Evolutionary conservation across 306 rosid genomes (phyloP).

Genomic region (Fragaria nilgerrensis): DNA sequence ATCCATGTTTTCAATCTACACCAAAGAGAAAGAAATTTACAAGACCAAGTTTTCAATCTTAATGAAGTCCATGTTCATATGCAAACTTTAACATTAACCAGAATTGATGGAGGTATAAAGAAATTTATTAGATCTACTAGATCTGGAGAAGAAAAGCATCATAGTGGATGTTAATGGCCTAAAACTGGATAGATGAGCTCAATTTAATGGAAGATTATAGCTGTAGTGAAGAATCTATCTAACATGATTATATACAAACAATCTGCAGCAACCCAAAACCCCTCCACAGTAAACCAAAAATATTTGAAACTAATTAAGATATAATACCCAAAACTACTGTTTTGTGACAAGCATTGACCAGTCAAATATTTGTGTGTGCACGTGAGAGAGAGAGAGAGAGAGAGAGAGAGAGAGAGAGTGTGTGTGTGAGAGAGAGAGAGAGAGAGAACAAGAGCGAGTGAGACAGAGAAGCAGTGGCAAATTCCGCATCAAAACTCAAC

Average conservation of each 20-base stretch:
- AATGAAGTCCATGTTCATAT: not conserved
- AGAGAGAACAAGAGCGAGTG: not conserved
- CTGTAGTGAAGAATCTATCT: not conserved
- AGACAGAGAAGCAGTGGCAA: not conserved
- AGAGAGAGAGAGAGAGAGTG: too few relatives aligned
- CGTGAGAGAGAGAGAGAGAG: too few relatives aligned
- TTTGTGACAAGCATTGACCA: not conserved
- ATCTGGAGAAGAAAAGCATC: not conserved
- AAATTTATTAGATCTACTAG: not conserved
- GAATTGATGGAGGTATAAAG: not conserved
- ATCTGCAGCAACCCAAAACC: not conserved
- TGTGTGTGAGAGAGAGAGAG: not conserved
- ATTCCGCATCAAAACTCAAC: not conserved
- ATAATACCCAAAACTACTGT: not conserved
- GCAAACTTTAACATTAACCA: not conserved
- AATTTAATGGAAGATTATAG: not conserved
- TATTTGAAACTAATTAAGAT: not conserved
- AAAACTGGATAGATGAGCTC: not conserved
- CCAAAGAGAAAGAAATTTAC: conserved; percentile 23
- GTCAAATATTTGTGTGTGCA: not conserved
- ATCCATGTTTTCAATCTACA: conserved; percentile 96
- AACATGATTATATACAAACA: not conserved
- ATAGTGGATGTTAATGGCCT: not conserved
- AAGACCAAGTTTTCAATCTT: not conserved
- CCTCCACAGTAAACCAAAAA: not conserved